Percentiles rank a stretch among this genome's conserved stretches.
Conservation (phyloP, 495 filamentous ascomycete genomes). For the Aspergillus olivimuriae region DNA sequence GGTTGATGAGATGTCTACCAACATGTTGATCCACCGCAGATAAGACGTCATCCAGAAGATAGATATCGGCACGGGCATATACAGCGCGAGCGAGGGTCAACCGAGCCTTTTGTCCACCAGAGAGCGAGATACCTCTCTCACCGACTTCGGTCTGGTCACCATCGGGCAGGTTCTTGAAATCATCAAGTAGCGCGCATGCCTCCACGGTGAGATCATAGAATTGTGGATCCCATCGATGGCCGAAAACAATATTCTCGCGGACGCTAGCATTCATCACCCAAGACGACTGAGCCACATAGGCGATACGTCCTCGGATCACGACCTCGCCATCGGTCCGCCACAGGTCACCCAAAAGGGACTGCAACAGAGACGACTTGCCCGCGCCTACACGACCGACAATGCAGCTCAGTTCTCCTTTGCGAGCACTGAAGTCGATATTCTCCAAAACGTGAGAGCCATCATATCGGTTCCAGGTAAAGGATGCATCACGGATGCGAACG, state of each 20-base stretch:
- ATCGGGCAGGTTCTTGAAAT: slow-evolving; percentile 89
- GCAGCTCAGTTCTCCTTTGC: slow-evolving; percentile 88
- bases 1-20: slow-evolving; percentile 87
- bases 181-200: slow-evolving; percentile 86
- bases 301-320: slow-evolving; percentile 67
- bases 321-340: slow-evolving; percentile 88
- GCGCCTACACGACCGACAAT: slow-evolving; percentile 91
- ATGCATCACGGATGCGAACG: slow-evolving; percentile 72
- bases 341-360: slow-evolving; percentile 80
- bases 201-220: slow-evolving; percentile 95
- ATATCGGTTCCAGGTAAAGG: slow-evolving; percentile 92
- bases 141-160: slow-evolving; percentile 96
- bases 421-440: slow-evolving; percentile 79
- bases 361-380: slow-evolving; percentile 89
- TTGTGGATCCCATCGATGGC: slow-evolving; percentile 85
- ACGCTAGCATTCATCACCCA: slow-evolving; percentile 99
- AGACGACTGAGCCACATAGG: slow-evolving; percentile 85
- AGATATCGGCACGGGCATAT: slow-evolving; percentile 95
- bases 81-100: slow-evolving; percentile 94
- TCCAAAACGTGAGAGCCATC: slow-evolving; percentile 53
- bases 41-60: slow-evolving; percentile 87
- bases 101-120: slow-evolving; percentile 93
- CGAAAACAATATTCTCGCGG: slow-evolving; percentile 95
- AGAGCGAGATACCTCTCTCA: slow-evolving; percentile 94
- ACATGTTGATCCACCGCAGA: slow-evolving; percentile 98